Evolutionary conservation across 169 alveolate genomes (phyloP).

Genomic region (Eimeria falciformis): DNA sequence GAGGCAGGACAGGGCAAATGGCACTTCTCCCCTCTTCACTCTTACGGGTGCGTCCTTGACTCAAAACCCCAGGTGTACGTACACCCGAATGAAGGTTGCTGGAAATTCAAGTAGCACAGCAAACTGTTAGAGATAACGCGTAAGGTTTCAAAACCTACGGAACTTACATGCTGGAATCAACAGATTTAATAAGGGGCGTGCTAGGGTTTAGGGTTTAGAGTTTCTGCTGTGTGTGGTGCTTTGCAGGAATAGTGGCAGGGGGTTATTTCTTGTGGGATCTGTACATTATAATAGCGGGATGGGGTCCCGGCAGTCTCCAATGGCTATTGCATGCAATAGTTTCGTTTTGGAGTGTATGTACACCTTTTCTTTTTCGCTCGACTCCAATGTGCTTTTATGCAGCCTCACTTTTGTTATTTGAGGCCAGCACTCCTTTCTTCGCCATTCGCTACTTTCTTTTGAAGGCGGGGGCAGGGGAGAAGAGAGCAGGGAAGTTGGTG

Average conservation of each 20-base stretch:
- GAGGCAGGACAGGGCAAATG: neutral
- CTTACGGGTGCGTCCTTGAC: neutral
- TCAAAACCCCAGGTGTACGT: neutral
- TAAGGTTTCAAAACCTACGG: too few relatives aligned
- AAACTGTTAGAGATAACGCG: too few relatives aligned
- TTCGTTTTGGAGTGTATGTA: neutral
- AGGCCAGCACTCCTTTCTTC: conserved; percentile 58
- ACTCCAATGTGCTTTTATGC: conserved; percentile 58
- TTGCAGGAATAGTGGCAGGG: neutral
- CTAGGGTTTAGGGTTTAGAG: too few relatives aligned
- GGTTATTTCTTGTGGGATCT: conserved; percentile 68
- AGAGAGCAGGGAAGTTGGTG: neutral
- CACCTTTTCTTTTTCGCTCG: conserved; percentile 9
- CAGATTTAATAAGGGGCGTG: too few relatives aligned
- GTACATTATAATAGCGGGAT: neutral
- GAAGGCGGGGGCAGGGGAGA: neutral
- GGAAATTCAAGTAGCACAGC: too few relatives aligned
- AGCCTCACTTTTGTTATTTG: neutral
- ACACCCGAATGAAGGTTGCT: too few relatives aligned
- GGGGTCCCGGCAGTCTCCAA: conserved; percentile 22
- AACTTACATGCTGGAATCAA: too few relatives aligned
- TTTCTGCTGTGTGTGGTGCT: neutral
- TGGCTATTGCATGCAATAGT: conserved; percentile 58
- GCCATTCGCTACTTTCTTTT: conserved; percentile 44
- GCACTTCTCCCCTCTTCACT: conserved; percentile 21